Percentiles rank a stretch among this genome's conserved stretches.
Evolutionary conservation across 768 basidiomycete species (phyloP).

Genomic region (Pholiota conissans): DNA sequence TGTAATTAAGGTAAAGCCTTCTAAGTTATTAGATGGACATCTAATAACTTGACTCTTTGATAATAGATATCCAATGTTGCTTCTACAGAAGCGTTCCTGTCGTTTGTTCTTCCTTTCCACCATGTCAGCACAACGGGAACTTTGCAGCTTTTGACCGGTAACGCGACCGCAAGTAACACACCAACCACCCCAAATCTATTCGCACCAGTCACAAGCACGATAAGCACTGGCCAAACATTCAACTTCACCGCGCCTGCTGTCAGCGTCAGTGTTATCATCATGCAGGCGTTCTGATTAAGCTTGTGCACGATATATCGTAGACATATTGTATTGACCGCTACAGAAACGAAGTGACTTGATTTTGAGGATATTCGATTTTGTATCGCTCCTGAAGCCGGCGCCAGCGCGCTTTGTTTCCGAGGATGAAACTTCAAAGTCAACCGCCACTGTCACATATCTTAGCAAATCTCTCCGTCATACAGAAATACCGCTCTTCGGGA

Average conservation of each 20-base stretch:
- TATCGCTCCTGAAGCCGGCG: no score
- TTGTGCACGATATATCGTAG: neutral
- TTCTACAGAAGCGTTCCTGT: constrained; percentile 36
- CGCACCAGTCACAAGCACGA: constrained; percentile 43
- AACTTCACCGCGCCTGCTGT: constrained; percentile 53
- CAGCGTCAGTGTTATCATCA: constrained; percentile 39
- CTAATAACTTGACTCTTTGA: neutral
- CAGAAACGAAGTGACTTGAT: neutral
- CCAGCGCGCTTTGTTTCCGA: no score
- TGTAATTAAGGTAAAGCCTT: constrained; percentile 53
- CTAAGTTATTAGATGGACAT: neutral
- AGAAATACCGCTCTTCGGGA: no score
- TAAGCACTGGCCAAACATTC: constrained; percentile 51
- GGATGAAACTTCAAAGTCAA: no score
- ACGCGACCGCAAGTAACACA: constrained; percentile 52
- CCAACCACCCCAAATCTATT: constrained; percentile 48
- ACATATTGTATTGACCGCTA: neutral
- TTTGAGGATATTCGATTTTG: no score
- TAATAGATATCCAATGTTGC: constrained; percentile 55
- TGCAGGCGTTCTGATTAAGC: constrained; percentile 24
- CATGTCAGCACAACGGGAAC: constrained; percentile 44
- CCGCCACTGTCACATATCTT: no score
- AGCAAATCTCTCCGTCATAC: no score
- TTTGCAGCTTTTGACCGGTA: constrained; percentile 50
- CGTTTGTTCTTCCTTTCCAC: constrained; percentile 55